Evolutionary conservation across 192 early-diverging fungal genomes (phyloP), one percentile per base, ranked within the genome.

Genomic region (Coemansia biformis): DNA sequence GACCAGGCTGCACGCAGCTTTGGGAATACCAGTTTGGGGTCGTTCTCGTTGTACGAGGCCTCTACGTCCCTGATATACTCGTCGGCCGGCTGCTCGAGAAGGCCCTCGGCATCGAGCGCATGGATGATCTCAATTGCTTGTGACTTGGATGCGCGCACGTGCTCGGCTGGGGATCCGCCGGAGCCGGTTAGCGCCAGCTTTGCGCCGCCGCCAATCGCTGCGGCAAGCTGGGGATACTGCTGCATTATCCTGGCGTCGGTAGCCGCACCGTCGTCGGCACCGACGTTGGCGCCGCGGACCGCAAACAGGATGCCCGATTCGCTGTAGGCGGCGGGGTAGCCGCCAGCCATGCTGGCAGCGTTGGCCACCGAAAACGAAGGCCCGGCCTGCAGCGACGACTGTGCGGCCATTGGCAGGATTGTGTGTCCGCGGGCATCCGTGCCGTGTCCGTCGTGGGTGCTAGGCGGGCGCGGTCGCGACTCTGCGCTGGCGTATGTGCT

Each of bases 1-100:
- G 87, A 86, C 92, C 92, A 94, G 16, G 70, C 59, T 6, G 79
- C 66, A 19, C 74, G 58, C 29, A 77, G 62, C 48, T 75, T 75
- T 15, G 72, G 72, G 37, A 69, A 64, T 0, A 51, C 55, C 17
- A 60, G 29, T 28, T 43, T 43, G 13, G 56, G 31, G 29, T 59
- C 61, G 12, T 24, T 21, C 22, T 75, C 61, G 38, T 53, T 39
- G 41, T 64, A 68, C 26, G 72, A 63, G 1, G 57, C 47, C 41
- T 75, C 52, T 13, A 69, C 60, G 43, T 69, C 57, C 29, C 39
- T 14, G 8, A 75, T 35, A 32, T 66, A 75, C 17, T 61, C 46
- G 29, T 6, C 10, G 9, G 64, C 26, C 11, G 33, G 39, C 40
- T 36, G 41, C 37, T 69, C 65, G 12, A 67, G 51, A 23, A 52